Percentiles rank a stretch among this genome's conserved stretches.
Conservation (phyloP, 2,329 filamentous ascomycete species). For the Harringtonia aguacate region DNA sequence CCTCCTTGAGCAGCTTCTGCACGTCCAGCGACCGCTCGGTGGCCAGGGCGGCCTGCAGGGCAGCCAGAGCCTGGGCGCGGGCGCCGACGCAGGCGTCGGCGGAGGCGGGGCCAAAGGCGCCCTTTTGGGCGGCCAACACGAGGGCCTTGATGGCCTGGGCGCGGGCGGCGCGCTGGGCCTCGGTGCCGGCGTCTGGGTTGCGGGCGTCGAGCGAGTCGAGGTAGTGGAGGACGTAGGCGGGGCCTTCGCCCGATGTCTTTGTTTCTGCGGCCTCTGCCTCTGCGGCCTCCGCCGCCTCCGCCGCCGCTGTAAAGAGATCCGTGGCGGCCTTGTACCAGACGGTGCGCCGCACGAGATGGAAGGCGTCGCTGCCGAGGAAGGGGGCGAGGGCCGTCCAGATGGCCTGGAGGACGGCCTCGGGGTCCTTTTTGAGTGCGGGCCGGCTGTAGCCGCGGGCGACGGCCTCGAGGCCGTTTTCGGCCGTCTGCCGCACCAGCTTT, state of each 20-base stretch:
- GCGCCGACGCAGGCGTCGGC: constrained; percentile 8
- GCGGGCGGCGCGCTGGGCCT: constrained; percentile 37
- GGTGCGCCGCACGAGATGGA: constrained; percentile 33
- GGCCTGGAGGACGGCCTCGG: constrained; percentile 25
- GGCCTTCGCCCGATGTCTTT: constrained; percentile 14
- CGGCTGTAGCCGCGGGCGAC: constrained; percentile 38
- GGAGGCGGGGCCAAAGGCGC: constrained; percentile 25
- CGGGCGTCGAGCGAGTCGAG: constrained; percentile 36
- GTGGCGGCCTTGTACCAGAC: constrained; percentile 40
- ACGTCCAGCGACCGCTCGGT: constrained; percentile 23
- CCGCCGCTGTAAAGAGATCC: constrained; percentile 35
- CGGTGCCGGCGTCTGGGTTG: constrained; percentile 34
- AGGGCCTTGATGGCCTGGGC: constrained; percentile 33
- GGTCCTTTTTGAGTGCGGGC: constrained; percentile 23
- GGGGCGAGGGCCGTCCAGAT: constrained; percentile 29
- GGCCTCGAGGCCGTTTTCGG: constrained; percentile 39
- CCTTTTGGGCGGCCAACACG: constrained; percentile 29
- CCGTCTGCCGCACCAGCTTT: constrained; percentile 30
- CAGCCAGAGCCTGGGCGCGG: constrained; percentile 30
- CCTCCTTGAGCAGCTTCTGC: constrained; percentile 18
- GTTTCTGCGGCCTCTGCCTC: constrained; percentile 4
- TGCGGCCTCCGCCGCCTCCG: constrained; percentile 12
- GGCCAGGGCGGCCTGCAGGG: constrained; percentile 29
- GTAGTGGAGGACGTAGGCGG: constrained; percentile 24
- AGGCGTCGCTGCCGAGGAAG: constrained; percentile 26